Conservation (phyloP, 2,329 filamentous ascomycete species). For the Epichloe scottii region DNA sequence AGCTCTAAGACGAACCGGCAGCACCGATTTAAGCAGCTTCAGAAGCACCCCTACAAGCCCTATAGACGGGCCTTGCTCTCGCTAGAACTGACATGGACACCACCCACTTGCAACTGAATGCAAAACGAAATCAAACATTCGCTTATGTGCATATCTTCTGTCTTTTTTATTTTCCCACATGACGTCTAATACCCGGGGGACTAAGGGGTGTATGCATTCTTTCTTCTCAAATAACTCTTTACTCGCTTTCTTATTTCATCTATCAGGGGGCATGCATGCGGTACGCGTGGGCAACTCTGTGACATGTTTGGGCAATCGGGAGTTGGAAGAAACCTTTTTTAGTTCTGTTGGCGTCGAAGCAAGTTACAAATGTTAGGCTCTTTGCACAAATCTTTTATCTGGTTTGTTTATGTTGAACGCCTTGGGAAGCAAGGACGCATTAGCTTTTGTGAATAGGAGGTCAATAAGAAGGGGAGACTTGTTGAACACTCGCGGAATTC, state of each 20-base stretch:
- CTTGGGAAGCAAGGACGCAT: not conserved
- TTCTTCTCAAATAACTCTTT: constrained; percentile 6
- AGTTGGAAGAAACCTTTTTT: constrained; percentile 1
- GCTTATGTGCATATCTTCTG: not conserved
- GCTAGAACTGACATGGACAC: constrained; percentile 8
- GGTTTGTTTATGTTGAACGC: not conserved
- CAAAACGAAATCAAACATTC: not conserved
- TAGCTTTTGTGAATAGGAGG: not conserved
- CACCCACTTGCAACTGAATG: not conserved
- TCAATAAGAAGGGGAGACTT: not conserved
- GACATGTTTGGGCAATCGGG: constrained; percentile 6
- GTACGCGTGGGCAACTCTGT: constrained; percentile 1
- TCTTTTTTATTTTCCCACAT: not conserved
- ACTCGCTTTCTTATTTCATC: not conserved
- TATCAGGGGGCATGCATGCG: not conserved
- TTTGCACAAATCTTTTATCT: not conserved
- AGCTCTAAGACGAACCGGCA: constrained; percentile 72
- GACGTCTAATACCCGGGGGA: not conserved
- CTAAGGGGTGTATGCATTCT: not conserved
- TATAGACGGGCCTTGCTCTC: constrained; percentile 27
- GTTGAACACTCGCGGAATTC: not conserved
- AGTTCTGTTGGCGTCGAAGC: constrained; percentile 4
- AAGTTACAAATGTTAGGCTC: not conserved
- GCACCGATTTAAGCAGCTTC: constrained; percentile 55
- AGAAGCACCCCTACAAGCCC: constrained; percentile 48